A percentile compares a stretch with the other conserved stretches of the same genome.
phyloP scores from a whole-genome alignment of 306 rosid species.

The Rosa lucieae region DNA sequence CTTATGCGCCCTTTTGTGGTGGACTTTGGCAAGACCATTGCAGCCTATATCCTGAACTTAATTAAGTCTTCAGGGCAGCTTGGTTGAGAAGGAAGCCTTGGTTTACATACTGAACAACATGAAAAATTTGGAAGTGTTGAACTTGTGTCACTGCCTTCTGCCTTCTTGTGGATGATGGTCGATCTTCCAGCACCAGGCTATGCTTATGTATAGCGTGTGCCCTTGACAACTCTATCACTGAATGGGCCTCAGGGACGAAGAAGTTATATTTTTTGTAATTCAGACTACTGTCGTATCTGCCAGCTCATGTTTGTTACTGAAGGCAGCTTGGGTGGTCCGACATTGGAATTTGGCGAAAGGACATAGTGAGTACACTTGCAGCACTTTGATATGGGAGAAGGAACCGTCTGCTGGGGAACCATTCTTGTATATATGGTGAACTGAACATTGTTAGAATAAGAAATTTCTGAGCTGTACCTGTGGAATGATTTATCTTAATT shows the following conservation, averaged over 20 bases:
- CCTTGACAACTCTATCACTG: background rate
- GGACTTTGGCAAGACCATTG: constrained; percentile 4
- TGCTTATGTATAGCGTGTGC: background rate
- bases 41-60: constrained; percentile 12
- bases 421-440: background rate
- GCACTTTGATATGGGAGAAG: background rate
- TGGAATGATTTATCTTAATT: background rate
- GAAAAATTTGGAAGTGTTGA: constrained; percentile 23
- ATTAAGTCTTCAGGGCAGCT: constrained; percentile 21
- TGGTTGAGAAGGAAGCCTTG: constrained; percentile 25
- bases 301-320: background rate
- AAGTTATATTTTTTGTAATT: background rate
- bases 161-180: background rate
- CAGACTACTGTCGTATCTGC: constrained; percentile 2
- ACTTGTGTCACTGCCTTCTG: constrained; percentile 23
- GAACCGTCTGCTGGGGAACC: background rate
- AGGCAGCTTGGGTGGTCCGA: background rate
- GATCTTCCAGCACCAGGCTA: background rate
- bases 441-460: background rate
- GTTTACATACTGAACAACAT: background rate
- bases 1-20: background rate
- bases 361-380: constrained; percentile 2
- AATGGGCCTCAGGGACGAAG: background rate
- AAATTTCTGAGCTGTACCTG: background rate
- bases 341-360: constrained; percentile 2